phyloP scores from a whole-genome alignment of 257 asterid genomes.

The Rubia yunnanensis region DNA sequence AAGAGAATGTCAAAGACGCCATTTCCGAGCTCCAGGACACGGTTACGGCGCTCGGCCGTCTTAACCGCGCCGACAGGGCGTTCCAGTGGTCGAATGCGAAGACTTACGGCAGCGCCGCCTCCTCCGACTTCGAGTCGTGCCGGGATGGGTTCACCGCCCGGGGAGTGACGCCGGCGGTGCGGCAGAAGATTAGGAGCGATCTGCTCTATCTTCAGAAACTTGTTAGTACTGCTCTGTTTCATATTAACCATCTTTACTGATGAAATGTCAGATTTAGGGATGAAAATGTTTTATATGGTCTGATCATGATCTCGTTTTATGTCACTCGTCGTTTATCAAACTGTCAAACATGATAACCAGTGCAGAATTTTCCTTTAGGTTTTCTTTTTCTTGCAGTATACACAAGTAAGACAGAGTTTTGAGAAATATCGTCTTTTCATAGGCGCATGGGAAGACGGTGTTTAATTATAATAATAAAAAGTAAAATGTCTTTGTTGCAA shows the following conservation, averaged over 20 bases:
- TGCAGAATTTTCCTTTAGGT: background rate
- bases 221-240: slow-evolving; percentile 50
- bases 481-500: no score
- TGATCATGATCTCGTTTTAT: background rate
- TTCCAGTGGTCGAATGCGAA: slow-evolving; percentile 57
- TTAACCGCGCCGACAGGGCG: slow-evolving; percentile 29
- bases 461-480: no score
- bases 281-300: background rate
- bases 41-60: slow-evolving; percentile 33
- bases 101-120: slow-evolving; percentile 73
- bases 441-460: no score
- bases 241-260: slow-evolving; percentile 49
- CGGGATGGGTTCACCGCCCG: slow-evolving; percentile 33
- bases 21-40: slow-evolving; percentile 50
- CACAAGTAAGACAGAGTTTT: no score
- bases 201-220: slow-evolving; percentile 23
- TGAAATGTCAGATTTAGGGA: background rate
- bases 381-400: background rate
- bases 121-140: slow-evolving; percentile 65
- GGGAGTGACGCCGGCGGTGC: slow-evolving; percentile 24
- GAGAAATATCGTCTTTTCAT: no score
- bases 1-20: slow-evolving; percentile 47
- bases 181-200: slow-evolving; percentile 26
- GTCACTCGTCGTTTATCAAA: background rate
- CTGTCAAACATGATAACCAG: background rate